A percentile compares a stretch with the other conserved stretches of the same genome.
These are phyloP conservation scores for Anisodus tanguticus DNA, from an alignment of 257 asterid species.

Conservation along the genomic window DNA sequence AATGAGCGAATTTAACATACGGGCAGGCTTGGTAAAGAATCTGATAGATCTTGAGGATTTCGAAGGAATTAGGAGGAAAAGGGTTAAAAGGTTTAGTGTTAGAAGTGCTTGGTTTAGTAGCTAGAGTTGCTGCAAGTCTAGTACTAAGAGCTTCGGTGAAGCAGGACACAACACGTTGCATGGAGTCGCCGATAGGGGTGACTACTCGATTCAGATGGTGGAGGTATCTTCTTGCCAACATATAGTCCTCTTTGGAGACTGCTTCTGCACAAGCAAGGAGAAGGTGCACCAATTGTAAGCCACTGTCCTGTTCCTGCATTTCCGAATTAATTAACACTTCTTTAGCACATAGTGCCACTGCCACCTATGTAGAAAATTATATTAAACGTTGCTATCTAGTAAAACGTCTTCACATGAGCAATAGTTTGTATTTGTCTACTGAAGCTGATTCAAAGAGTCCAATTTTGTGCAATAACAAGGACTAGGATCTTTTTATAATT, in stretches of 20 bases:
- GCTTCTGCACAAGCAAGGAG: conserved; percentile 89
- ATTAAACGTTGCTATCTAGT: not conserved
- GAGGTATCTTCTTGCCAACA: conserved; percentile 74
- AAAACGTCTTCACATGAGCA: conserved; percentile 1
- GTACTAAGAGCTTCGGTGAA: conserved; percentile 75
- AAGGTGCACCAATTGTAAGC: conserved; percentile 78
- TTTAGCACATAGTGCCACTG: not conserved
- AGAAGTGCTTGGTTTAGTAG: conserved; percentile 59
- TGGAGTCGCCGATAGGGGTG: conserved; percentile 75
- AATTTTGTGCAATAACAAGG: conserved; percentile 11
- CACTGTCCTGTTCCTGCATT: conserved; percentile 70
- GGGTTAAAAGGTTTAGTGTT: conserved; percentile 60
- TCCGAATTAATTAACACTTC: not conserved
- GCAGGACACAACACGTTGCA: conserved; percentile 86
- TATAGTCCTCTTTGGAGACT: conserved; percentile 80
- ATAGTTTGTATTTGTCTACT: not conserved
- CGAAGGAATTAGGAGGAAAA: conserved; percentile 68
- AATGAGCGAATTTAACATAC: conserved; percentile 80
- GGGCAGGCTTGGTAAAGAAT: conserved; percentile 93
- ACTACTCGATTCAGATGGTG: conserved; percentile 74
- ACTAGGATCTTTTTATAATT: not conserved
- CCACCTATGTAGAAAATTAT: not conserved
- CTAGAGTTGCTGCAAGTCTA: conserved; percentile 67
- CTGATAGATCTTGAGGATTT: conserved; percentile 81
- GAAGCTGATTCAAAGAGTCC: conserved; percentile 7